A percentile compares a stretch with the other conserved stretches of the same genome.
phyloP scores from a whole-genome alignment of 805 yeast species.

The Saturnispora mendoncae region DNA sequence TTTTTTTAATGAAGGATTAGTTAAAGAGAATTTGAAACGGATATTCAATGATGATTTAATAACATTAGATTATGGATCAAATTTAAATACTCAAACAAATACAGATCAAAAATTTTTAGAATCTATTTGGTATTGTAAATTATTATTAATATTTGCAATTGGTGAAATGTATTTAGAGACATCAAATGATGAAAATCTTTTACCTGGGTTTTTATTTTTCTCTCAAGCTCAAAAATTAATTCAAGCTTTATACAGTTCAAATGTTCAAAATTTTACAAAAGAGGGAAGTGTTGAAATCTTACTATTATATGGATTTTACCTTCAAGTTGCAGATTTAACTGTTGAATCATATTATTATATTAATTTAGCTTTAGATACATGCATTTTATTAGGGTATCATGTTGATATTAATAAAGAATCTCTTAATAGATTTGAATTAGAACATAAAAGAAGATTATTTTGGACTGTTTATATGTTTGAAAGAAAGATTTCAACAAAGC shows the following conservation, averaged over 20 bases:
- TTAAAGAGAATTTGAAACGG: conserved; percentile 55
- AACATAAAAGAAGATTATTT: conserved; percentile 36
- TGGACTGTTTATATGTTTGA: conserved; percentile 37
- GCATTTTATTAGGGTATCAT: conserved; percentile 69
- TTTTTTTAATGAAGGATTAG: conserved; percentile 75
- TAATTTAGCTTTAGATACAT: conserved; percentile 66
- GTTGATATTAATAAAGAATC: conserved; percentile 69
- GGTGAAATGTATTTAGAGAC: conserved; percentile 82
- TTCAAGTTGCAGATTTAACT: conserved; percentile 80
- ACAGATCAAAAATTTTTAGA: conserved; percentile 51
- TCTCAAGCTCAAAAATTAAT: conserved; percentile 73
- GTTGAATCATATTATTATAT: conserved; percentile 74
- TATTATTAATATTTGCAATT: conserved; percentile 60
- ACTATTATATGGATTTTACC: conserved; percentile 64
- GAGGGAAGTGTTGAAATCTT: conserved; percentile 77
- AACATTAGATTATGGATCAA: conserved; percentile 25
- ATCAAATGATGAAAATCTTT: conserved; percentile 38
- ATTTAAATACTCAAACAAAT: conserved; percentile 20
- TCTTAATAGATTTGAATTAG: conserved; percentile 43
- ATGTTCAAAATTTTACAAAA: conserved; percentile 65
- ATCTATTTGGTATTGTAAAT: conserved; percentile 75
- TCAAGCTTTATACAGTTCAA: conserved; percentile 70
- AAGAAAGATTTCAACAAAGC: conserved; percentile 73
- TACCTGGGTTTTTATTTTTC: conserved; percentile 75
- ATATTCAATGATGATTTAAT: conserved; percentile 43